phyloP scores from a whole-genome alignment of 768 basidiomycete species.

The Kwoniella bestiolae region DNA sequence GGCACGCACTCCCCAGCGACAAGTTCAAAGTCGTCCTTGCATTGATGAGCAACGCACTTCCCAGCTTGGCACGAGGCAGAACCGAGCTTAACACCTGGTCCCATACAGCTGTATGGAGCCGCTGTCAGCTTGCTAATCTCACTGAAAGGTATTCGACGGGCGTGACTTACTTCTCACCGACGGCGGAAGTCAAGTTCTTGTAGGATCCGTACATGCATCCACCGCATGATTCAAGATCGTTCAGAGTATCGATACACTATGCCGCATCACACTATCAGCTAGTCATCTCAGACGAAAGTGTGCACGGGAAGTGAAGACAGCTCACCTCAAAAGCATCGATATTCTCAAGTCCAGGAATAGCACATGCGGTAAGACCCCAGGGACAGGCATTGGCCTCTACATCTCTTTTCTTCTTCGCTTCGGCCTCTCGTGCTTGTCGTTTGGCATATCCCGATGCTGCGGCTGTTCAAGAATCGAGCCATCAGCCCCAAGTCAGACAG shows the following conservation, averaged over 20 bases:
- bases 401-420: not conserved
- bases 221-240: slow-evolving; percentile 1
- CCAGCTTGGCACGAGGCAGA: not conserved
- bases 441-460: not conserved
- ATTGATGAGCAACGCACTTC: not conserved
- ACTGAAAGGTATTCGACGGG: not conserved
- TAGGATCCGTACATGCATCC: not conserved
- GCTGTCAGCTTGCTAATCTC: not conserved
- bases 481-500: too few species aligned
- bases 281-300: too few species aligned
- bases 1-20: too few species aligned
- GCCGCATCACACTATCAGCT: too few species aligned
- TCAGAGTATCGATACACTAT: slow-evolving; percentile 5
- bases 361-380: not conserved
- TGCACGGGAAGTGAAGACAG: too few species aligned
- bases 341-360: not conserved
- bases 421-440: not conserved
- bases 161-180: not conserved
- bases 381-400: not conserved
- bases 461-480: not conserved
- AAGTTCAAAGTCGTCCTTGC: too few species aligned
- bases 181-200: not conserved
- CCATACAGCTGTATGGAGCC: not conserved
- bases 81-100: not conserved
- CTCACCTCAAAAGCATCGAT: not conserved